Evolutionary conservation across 169 alveolate genomes (phyloP), one percentile per base, ranked within the genome.

Genomic region (Theileria orientalis): DNA sequence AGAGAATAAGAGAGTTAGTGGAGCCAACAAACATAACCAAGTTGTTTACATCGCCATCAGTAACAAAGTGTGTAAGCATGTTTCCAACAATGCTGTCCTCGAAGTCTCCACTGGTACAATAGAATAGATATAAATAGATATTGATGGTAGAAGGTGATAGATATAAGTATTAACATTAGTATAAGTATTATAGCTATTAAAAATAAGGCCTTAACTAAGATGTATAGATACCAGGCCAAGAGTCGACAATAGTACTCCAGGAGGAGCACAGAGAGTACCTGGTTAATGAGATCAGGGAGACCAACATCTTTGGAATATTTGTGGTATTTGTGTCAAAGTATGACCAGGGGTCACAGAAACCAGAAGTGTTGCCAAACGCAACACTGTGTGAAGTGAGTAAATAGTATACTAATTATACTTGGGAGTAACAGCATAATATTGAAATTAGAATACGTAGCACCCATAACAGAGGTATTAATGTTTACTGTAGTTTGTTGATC

Each of bases 201-300:
- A n/a, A n/a, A n/a, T n/a, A n/a, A n/a, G 21, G 2, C 16, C n/a
- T n/a, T n/a, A n/a, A n/a, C n/a, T 21, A 7, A n/a, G 8, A n/a
- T 5, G 5, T 25, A 32, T 69, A 79, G 87, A 52, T 70, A 0
- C 84, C 87, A 0, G 87, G 87, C 11, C 87, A 79, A 21, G n/a
- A 69, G 27, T 44, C 87, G 0, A 71, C 76, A 3, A 46, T 79
- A 14, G 64, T 75, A 0, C 33, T 79, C 0, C 67, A 69, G 1
- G 87, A 79, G 27, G 56, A 40, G 29, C 87, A 79, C 44, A 52
- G 72, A 25, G 32, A 46, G 71, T 23, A 59, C 23, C 66, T 79
- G 29, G 64, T 73, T 25, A 71, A 79, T 11, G 60, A 70, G 40
- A 64, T 79, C 19, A 35, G 78, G 8, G 56, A 56, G 23, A 79